Base-by-base conservation (phyloP, 208 protist species). In the Porcisia deanei region DNA sequence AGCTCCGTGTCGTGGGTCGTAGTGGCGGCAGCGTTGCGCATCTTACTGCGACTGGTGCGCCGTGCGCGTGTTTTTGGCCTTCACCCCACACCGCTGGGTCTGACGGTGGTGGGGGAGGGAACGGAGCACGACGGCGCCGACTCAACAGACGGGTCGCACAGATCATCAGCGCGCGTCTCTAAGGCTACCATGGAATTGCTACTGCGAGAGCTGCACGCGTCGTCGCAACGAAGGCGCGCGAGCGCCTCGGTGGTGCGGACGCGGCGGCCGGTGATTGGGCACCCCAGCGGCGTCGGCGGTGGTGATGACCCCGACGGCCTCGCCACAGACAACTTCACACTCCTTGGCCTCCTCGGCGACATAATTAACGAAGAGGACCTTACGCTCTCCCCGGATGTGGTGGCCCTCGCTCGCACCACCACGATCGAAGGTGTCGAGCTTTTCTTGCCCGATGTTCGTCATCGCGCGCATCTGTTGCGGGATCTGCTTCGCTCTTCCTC, bases 341-440 rank as follows among this genome's bases (percentile, higher is more conserved):
- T 95, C 12, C 82, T 97, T 20, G 86, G 84, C 63, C 73, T 93
- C 43, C 85, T 97, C 12, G 73, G 79, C 3, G 91, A 92, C 71
- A 88, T 95, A 49, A 85, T 97, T 43, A 93, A 95, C 66, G 93
- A 94, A 55, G 83, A 88, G 0, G 86, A 88, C 1, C 63, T 84
- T 22, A 86, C 84, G 71, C 75, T 94, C 25, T 82, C 88, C n/a
- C 34, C 82, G 8, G 74, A 81, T 20, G 70, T 97, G 1, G 88
- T 85, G 54, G 20, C 68, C 12, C 75, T 93, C 25, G 91, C 91
- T 0, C 78, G 81, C 30, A 76, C 81, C 39, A 88, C 91, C 22
- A 78, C 94, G 7, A 64, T 84, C 22, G 88, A 95, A 60, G 91
- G 91, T 25, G 87, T 97, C 25, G 87, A 87, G 37, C 84, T 97